Evolutionary conservation across 306 rosid genomes (phyloP), one percentile per base, ranked within the genome.

Genomic region (Hylodesmum podocarpum): DNA sequence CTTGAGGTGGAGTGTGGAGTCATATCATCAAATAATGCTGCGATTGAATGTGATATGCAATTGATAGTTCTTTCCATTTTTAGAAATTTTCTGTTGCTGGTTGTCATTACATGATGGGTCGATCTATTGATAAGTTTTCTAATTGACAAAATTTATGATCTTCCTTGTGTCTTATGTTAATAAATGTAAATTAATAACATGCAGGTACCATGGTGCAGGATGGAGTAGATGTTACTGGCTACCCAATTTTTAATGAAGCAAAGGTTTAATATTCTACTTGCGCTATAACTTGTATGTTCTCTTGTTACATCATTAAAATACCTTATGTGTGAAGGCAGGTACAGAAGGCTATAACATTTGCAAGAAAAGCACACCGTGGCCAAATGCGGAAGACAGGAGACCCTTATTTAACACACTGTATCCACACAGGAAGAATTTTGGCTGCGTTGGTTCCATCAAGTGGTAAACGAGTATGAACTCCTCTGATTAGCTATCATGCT

Each of bases 141-240:
- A 31, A 10, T 44, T 66, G 24, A 8, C 8, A 50, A 47, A 13
- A 40, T 33, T 61, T 28, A 19, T 46, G 34, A 25, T 79, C 70
- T 14, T 61, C 51, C 28, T 7, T 19, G 4, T 19, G 49, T 44
- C 64, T 4, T 63, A n/a, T 41, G 47, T 78, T 64, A 65, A 69
- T 31, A 4, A 36, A 39, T 43, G 66, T 54, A 11, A 44, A 53
- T 79, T 66, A 22, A 49, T 76, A 36, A 63, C 55, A 8, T 83
- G 81, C 88, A 94, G 98, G 98, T 83, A 87, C 95, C 57, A 62
- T 79, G 67, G 44, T 90, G 66, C 85, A 84, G 83, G 98, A 91
- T 82, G 98, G 97, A 81, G 98, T 94, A 70, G 98, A 94, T 74
- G 84, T 92, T 66, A 90, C 98, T 57, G 97, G 96, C 70, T 90